phyloP scores from a whole-genome alignment of 2,329 filamentous ascomycete species.

The Metarhizium guizhouense region DNA sequence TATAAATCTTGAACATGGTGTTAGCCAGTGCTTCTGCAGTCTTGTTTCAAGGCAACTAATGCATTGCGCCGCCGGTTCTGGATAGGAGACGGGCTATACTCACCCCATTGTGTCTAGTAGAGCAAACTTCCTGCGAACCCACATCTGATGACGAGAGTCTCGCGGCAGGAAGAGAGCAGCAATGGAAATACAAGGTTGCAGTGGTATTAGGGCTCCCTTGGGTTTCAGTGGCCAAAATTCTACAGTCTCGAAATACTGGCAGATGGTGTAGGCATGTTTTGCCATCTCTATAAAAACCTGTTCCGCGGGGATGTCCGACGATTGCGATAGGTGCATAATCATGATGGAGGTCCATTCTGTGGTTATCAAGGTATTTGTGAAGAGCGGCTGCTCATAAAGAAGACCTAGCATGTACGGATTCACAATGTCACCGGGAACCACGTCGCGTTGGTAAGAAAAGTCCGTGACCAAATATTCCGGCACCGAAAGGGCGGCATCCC shows the following conservation, averaged over 20 bases:
- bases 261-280: constrained; percentile 58
- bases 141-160: constrained; percentile 63
- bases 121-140: constrained; percentile 73
- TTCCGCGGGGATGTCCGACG: constrained; percentile 46
- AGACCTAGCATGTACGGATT: constrained; percentile 61
- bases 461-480: constrained; percentile 53
- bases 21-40: not conserved
- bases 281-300: constrained; percentile 45
- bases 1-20: constrained; percentile 56
- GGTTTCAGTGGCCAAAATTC: constrained; percentile 62
- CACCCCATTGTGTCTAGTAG: constrained; percentile 72
- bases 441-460: constrained; percentile 44
- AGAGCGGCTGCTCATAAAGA: constrained; percentile 63
- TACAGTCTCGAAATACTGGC: constrained; percentile 72
- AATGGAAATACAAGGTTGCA: constrained; percentile 70
- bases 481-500: constrained; percentile 55
- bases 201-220: constrained; percentile 59
- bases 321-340: constrained; percentile 73
- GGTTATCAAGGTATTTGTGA: constrained; percentile 63
- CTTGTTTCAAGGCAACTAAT: not conserved
- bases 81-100: constrained; percentile 19
- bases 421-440: constrained; percentile 58
- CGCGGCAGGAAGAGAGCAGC: constrained; percentile 71
- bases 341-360: constrained; percentile 73
- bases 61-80: not conserved